A percentile compares a stretch with the other conserved stretches of the same genome.
Conservation (phyloP, 495 filamentous ascomycete species). For the Penicillium parvum region DNA sequence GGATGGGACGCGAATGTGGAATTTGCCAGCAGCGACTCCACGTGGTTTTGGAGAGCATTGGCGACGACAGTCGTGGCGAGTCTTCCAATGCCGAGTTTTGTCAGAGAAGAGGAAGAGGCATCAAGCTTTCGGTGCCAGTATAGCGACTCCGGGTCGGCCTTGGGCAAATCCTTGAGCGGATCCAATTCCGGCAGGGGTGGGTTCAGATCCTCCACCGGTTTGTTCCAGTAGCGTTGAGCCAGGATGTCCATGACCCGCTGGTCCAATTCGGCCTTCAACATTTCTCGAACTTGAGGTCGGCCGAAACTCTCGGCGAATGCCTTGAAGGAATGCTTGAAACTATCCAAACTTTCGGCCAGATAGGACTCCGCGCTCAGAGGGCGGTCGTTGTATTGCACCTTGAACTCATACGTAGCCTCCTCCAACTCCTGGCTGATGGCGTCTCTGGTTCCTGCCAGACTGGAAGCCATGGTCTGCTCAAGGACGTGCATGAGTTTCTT, state of each 20-base stretch:
- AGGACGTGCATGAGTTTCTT: conserved; percentile 97
- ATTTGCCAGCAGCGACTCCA: conserved; percentile 69
- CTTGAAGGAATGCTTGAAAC: conserved; percentile 98
- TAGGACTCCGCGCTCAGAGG: conserved; percentile 94
- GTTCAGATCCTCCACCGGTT: conserved; percentile 74
- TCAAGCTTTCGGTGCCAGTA: conserved; percentile 97
- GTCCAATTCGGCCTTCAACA: conserved; percentile 89
- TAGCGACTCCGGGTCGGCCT: conserved; percentile 72
- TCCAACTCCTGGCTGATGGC: conserved; percentile 93
- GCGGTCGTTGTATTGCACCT: conserved; percentile 98
- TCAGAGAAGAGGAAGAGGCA: conserved; percentile 81
- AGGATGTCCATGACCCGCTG: conserved; percentile 95
- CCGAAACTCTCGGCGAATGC: conserved; percentile 87
- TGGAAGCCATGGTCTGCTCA: conserved; percentile 93
- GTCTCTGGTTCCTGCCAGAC: conserved; percentile 79
- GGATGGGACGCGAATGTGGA: conserved; percentile 88
- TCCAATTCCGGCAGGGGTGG: conserved; percentile 62
- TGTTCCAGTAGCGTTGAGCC: conserved; percentile 95
- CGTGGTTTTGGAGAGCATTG: conserved; percentile 76
- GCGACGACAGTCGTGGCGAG: conserved; percentile 89
- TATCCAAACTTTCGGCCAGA: conserved; percentile 87
- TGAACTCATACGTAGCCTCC: conserved; percentile 97
- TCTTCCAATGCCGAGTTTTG: conserved; percentile 88
- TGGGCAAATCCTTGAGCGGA: conserved; percentile 70
- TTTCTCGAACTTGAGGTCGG: conserved; percentile 77